Conservation (phyloP, 2,329 filamentous ascomycete species). For the Allantophomopsis cytisporea region DNA sequence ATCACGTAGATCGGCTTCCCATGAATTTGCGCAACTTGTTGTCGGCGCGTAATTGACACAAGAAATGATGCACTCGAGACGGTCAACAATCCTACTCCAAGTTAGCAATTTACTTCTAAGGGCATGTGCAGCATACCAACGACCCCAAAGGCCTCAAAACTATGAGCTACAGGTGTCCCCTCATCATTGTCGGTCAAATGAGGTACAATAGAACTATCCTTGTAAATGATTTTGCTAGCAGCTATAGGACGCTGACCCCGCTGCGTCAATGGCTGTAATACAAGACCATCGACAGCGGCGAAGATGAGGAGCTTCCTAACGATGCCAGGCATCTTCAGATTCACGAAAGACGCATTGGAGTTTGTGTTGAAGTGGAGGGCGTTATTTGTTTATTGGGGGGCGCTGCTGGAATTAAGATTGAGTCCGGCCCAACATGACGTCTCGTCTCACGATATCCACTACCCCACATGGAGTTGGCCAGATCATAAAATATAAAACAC, state of each 20-base stretch:
- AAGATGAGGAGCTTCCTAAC: constrained; percentile 19
- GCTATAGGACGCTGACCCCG: constrained; percentile 14
- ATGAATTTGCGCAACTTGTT: constrained; percentile 79
- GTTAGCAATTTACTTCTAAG: too few species aligned
- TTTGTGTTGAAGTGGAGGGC: too few species aligned
- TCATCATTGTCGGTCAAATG: constrained; percentile 7
- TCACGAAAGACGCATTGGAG: background rate
- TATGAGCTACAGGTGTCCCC: constrained; percentile 1
- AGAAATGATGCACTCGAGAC: constrained; percentile 74
- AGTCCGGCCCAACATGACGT: too few species aligned
- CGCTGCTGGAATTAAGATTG: too few species aligned
- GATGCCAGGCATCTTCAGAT: constrained; percentile 17
- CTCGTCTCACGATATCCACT: too few species aligned
- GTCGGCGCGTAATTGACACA: constrained; percentile 71
- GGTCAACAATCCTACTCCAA: constrained; percentile 58
- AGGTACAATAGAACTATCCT: constrained; percentile 13
- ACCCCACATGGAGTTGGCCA: too few species aligned
- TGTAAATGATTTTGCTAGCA: constrained; percentile 16
- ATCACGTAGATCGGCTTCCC: constrained; percentile 76
- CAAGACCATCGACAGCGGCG: constrained; percentile 18
- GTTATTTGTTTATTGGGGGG: too few species aligned
- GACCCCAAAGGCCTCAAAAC: constrained; percentile 20
- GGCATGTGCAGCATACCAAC: constrained; percentile 13
- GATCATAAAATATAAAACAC: too few species aligned
- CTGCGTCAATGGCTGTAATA: constrained; percentile 17